Percentiles rank a stretch among this genome's conserved stretches.
These are phyloP conservation scores for Rheum nobile DNA, from an alignment of 148 eudicot genomes.

Conservation along the genomic window DNA sequence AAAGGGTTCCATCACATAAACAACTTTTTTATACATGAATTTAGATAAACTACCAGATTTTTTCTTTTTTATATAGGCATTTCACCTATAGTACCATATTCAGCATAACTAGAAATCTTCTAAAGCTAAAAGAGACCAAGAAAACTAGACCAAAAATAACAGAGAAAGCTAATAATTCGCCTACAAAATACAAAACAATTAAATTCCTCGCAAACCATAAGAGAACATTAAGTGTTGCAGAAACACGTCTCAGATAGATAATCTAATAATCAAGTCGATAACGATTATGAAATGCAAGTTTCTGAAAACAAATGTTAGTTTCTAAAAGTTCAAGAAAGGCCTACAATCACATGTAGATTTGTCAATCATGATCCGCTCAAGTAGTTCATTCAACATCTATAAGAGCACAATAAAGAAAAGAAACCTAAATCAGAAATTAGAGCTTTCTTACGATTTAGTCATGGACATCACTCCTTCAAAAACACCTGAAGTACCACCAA, in stretches of 20 bases:
- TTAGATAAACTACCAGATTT: neutral
- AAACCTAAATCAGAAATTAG: constrained; percentile 1
- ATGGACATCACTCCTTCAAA: constrained; percentile 87
- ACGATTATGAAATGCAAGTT: neutral
- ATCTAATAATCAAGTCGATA: neutral
- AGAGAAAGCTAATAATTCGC: no score
- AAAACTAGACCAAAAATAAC: no score
- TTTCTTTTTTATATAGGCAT: neutral
- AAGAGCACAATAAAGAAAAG: neutral
- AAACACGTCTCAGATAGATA: neutral
- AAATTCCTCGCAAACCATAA: neutral
- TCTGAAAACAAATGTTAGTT: neutral
- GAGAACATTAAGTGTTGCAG: neutral
- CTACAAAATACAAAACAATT: neutral
- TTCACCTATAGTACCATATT: neutral
- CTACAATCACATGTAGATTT: neutral
- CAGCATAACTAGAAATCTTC: neutral
- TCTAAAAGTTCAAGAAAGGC: neutral
- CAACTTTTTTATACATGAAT: neutral
- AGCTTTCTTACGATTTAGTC: constrained; percentile 69
- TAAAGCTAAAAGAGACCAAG: neutral
- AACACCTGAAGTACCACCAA: constrained; percentile 85
- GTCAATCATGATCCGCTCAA: neutral
- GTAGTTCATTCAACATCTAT: neutral
- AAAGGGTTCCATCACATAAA: neutral